Evolutionary conservation across 305 asterid genomes (phyloP).

Genomic region (Solanum chacoense): DNA sequence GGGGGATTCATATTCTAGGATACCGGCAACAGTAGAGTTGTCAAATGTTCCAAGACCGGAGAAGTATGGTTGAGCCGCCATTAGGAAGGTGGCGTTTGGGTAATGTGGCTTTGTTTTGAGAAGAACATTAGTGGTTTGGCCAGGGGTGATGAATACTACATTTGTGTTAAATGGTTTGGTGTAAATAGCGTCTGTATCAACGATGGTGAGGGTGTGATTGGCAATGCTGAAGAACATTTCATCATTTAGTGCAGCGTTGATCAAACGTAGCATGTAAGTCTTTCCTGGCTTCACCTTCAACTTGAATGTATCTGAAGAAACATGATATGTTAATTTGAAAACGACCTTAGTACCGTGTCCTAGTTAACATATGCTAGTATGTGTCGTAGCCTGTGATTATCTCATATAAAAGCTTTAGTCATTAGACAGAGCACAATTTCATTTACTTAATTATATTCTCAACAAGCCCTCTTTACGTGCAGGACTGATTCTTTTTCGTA

Average conservation of each 20-base stretch:
- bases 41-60: constrained; percentile 33
- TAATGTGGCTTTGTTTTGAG: constrained; percentile 13
- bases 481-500: not conserved
- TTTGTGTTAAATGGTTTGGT: constrained; percentile 33
- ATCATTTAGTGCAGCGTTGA: constrained; percentile 47
- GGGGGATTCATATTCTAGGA: constrained; percentile 14
- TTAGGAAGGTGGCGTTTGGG: constrained; percentile 12
- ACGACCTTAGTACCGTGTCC: not conserved
- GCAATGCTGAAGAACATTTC: constrained; percentile 33
- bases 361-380: not conserved
- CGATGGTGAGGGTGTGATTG: constrained; percentile 30
- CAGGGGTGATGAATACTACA: constrained; percentile 28
- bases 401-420: not conserved
- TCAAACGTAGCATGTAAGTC: constrained; percentile 34
- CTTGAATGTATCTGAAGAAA: constrained; percentile 27
- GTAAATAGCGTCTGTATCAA: constrained; percentile 35
- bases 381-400: not conserved
- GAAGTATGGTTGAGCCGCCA: constrained; percentile 36
- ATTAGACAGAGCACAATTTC: not conserved
- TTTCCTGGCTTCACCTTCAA: constrained; percentile 31
- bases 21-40: constrained; percentile 27
- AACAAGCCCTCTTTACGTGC: not conserved
- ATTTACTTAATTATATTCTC: not conserved
- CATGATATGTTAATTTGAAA: constrained; percentile 16
- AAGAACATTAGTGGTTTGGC: constrained; percentile 36